Percentiles rank a stretch among this genome's conserved stretches.
phyloP scores from a whole-genome alignment of 106 monocot genomes.

The Phalaenopsis aphrodite region DNA sequence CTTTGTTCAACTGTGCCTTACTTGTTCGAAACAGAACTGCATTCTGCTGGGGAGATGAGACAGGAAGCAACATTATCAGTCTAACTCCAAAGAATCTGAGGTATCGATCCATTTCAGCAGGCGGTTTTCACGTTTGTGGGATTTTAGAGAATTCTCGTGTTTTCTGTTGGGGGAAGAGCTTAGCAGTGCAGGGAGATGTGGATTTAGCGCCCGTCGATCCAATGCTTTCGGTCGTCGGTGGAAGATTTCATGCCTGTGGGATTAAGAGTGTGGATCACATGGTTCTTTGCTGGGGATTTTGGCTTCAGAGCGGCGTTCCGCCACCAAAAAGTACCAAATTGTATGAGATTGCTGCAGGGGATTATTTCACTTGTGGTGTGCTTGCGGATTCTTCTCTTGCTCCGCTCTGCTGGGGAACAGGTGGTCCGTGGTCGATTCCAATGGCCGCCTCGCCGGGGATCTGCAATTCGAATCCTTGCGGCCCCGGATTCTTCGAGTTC shows the following conservation, averaged over 20 bases:
- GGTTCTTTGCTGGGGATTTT: slow-evolving; percentile 87
- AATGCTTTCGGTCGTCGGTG: slow-evolving; percentile 75
- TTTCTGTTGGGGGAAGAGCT: slow-evolving; percentile 85
- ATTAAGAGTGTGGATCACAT: slow-evolving; percentile 46
- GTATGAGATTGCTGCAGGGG: slow-evolving; percentile 66
- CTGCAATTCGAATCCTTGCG: slow-evolving; percentile 52
- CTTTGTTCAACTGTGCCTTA: slow-evolving; percentile 86
- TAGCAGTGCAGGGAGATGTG: slow-evolving; percentile 49
- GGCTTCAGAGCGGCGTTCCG: slow-evolving; percentile 44
- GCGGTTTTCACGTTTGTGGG: slow-evolving; percentile 94
- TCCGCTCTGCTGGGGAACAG: slow-evolving; percentile 81
- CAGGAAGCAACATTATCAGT: slow-evolving; percentile 50
- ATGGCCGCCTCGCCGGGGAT: slow-evolving; percentile 91
- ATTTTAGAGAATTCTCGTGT: slow-evolving; percentile 47
- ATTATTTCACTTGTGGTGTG: slow-evolving; percentile 93
- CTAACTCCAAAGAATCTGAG: slow-evolving; percentile 33
- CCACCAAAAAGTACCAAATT: slow-evolving; percentile 46
- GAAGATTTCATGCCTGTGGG: slow-evolving; percentile 88
- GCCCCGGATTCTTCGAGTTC: slow-evolving; percentile 72
- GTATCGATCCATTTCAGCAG: slow-evolving; percentile 66
- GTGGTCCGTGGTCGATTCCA: slow-evolving; percentile 70
- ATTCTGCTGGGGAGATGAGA: slow-evolving; percentile 95
- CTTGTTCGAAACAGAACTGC: slow-evolving; percentile 31
- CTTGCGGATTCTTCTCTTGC: slow-evolving; percentile 37
- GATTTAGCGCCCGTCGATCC: slow-evolving; percentile 52